phyloP scores from a whole-genome alignment of 306 rosid species.

The Quillaja saponaria region DNA sequence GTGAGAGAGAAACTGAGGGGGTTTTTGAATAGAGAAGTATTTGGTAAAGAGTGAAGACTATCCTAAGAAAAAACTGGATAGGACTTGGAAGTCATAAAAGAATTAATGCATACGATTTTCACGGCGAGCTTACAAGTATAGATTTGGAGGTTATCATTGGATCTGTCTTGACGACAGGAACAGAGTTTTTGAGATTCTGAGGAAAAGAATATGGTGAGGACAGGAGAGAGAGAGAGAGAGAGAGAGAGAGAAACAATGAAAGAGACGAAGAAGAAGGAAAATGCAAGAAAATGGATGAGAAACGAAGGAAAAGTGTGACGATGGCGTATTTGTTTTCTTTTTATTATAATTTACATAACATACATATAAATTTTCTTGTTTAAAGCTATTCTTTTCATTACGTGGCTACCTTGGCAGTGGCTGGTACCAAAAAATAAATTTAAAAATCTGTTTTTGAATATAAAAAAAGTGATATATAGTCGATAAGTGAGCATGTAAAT shows the following conservation, averaged over 20 bases:
- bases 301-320: slow-evolving; percentile 8
- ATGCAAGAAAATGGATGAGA: slow-evolving; percentile 30
- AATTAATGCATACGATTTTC: slow-evolving; percentile 38
- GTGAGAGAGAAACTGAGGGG: background rate
- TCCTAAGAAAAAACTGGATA: slow-evolving; percentile 22
- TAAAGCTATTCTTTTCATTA: too few relatives aligned
- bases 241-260: background rate
- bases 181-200: slow-evolving; percentile 28
- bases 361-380: too few relatives aligned
- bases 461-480: too few relatives aligned
- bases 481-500: too few relatives aligned
- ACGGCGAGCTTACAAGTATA: slow-evolving; percentile 10
- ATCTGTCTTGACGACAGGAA: slow-evolving; percentile 42
- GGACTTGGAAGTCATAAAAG: slow-evolving; percentile 1
- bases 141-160: slow-evolving; percentile 43
- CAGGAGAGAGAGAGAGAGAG: slow-evolving; percentile 12
- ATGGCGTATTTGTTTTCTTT: slow-evolving; percentile 14
- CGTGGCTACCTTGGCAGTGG: too few relatives aligned
- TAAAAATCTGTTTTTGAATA: too few relatives aligned
- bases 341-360: too few relatives aligned
- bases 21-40: slow-evolving; percentile 10
- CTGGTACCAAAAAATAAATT: too few relatives aligned
- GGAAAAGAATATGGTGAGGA: slow-evolving; percentile 14
- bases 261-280: background rate
- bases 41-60: slow-evolving; percentile 25